phyloP scores from a whole-genome alignment of 768 basidiomycete genomes.

The Serendipita indica region DNA sequence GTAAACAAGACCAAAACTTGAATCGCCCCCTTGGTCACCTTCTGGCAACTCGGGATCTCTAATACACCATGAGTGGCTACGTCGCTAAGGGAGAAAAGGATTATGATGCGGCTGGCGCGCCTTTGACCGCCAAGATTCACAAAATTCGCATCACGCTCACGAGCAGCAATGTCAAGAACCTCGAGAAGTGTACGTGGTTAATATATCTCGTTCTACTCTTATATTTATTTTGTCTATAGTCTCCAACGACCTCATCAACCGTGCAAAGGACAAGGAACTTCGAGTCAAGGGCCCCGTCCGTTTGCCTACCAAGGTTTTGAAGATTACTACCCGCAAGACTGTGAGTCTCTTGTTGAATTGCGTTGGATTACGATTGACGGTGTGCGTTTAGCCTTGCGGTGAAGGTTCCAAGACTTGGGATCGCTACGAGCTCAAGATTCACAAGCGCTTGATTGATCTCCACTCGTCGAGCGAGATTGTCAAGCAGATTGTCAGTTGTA shows the following conservation, averaged over 20 bases:
- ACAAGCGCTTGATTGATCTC: slow-evolving; percentile 98
- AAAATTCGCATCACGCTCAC: slow-evolving; percentile 99
- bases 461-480: slow-evolving; percentile 98
- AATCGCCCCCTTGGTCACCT: slow-evolving; percentile 7
- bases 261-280: slow-evolving; percentile 99
- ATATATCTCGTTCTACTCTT: neutral
- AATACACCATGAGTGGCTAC: slow-evolving; percentile 66
- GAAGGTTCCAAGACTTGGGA: slow-evolving; percentile 99
- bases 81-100: slow-evolving; percentile 98
- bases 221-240: slow-evolving; percentile 39
- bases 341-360: slow-evolving; percentile 32
- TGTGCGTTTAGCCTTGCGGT: slow-evolving; percentile 78
- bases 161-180: slow-evolving; percentile 91
- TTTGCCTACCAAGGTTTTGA: slow-evolving; percentile 96
- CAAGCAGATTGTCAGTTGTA: slow-evolving; percentile 88
- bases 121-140: slow-evolving; percentile 82
- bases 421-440: slow-evolving; percentile 96
- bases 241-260: slow-evolving; percentile 90
- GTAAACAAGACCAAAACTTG: neutral
- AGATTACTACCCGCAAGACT: slow-evolving; percentile 98
- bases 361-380: neutral
- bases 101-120: slow-evolving; percentile 84
- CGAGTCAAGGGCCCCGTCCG: slow-evolving; percentile 98
- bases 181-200: slow-evolving; percentile 95
- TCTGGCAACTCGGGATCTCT: slow-evolving; percentile 8